Conservation (phyloP, 78 protist species). For the Dictyostelium brefeldianum region DNA sequence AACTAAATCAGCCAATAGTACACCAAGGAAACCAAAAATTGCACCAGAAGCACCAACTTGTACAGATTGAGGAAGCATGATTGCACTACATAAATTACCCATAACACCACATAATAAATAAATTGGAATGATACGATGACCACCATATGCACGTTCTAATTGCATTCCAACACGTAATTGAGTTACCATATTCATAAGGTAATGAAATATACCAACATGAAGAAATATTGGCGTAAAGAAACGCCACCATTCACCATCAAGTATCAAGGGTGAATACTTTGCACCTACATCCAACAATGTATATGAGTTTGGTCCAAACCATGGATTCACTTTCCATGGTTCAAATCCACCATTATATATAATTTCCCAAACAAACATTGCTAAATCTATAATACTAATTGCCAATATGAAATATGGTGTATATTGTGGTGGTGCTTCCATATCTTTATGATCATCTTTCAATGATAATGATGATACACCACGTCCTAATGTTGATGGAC, state of each 20-base stretch:
- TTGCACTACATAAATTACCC: conserved; percentile 74
- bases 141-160: conserved; percentile 74
- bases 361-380: conserved; percentile 72
- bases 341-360: conserved; percentile 69
- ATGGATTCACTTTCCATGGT: conserved; percentile 79
- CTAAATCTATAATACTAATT: conserved; percentile 55
- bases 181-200: conserved; percentile 65
- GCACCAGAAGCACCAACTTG: conserved; percentile 86
- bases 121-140: conserved; percentile 82
- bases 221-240: conserved; percentile 82
- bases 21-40: conserved; percentile 81
- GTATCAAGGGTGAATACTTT: conserved; percentile 58
- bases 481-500: conserved; percentile 30
- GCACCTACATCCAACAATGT: conserved; percentile 74
- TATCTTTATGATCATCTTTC: conserved; percentile 21
- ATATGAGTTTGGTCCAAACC: conserved; percentile 73
- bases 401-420: conserved; percentile 73
- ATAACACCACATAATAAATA: conserved; percentile 76
- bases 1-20: conserved; percentile 60
- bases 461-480: conserved; percentile 33
- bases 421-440: conserved; percentile 61
- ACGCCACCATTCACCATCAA: conserved; percentile 83
- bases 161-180: conserved; percentile 79
- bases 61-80: conserved; percentile 68
- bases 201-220: conserved; percentile 83